Percentiles rank a stretch among this genome's conserved stretches.
These are phyloP conservation scores for Stentor roeselii DNA, from an alignment of 73 alveolate genomes.

Conservation along the genomic window DNA sequence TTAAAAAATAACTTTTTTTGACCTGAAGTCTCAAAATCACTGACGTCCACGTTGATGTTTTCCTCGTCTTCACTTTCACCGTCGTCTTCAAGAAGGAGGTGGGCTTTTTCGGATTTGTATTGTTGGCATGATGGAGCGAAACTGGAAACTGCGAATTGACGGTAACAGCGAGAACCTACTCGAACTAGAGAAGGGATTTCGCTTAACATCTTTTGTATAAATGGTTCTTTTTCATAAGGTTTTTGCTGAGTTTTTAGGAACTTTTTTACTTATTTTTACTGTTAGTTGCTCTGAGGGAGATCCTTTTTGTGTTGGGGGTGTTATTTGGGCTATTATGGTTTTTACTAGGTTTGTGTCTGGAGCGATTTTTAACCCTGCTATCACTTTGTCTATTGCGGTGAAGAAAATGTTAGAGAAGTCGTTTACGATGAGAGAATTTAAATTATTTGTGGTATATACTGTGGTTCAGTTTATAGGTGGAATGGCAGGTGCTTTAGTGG, in stretches of 20 bases:
- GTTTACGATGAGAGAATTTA: neutral
- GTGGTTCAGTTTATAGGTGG: neutral
- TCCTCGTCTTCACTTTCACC: constrained; percentile 24
- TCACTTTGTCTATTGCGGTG: neutral
- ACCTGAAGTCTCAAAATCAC: neutral
- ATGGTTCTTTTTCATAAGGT: too few relatives aligned
- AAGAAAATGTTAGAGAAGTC: neutral
- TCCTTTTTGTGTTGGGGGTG: constrained; percentile 16
- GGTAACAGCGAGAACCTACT: neutral
- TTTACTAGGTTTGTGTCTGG: constrained; percentile 13
- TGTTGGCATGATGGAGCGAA: too few relatives aligned
- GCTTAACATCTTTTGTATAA: neutral
- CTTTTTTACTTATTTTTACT: neutral
- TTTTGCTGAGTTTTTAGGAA: constrained; percentile 13
- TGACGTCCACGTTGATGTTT: neutral
- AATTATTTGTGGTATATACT: neutral
- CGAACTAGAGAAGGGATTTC: neutral
- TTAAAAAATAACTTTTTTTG: neutral
- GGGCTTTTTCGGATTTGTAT: neutral
- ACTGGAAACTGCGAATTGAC: neutral
- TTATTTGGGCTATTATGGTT: neutral
- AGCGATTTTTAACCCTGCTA: constrained; percentile 17
- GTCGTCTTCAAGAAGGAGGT: neutral
- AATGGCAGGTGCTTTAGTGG: neutral
- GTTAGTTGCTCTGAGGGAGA: constrained; percentile 1